Evolutionary conservation across 2,329 filamentous ascomycete species (phyloP).

Genomic region (Trichophyton simii): DNA sequence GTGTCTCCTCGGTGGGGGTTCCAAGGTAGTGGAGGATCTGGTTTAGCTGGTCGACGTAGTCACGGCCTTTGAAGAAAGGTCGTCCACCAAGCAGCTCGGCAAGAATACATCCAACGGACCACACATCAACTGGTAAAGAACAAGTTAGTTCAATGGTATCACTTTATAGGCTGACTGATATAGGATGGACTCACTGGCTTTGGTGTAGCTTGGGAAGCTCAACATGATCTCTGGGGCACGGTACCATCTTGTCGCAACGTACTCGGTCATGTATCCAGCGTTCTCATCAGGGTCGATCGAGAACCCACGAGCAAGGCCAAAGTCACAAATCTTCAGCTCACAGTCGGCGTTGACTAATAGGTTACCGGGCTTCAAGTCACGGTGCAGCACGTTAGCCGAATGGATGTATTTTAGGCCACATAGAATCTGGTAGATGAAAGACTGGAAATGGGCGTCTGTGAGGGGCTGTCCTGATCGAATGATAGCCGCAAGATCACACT

Average conservation of each 20-base stretch:
- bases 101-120: slow-evolving; percentile 96
- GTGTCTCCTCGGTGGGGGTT: slow-evolving; percentile 88
- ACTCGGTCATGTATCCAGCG: slow-evolving; percentile 98
- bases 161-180: not conserved
- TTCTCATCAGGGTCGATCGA: slow-evolving; percentile 96
- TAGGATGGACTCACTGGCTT: slow-evolving; percentile 75
- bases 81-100: slow-evolving; percentile 90
- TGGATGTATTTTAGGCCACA: slow-evolving; percentile 99
- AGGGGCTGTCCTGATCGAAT: slow-evolving; percentile 93
- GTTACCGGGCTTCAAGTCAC: slow-evolving; percentile 94
- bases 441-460: slow-evolving; percentile 98
- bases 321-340: slow-evolving; percentile 98
- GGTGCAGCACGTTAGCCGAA: slow-evolving; percentile 92
- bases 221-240: slow-evolving; percentile 98
- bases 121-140: slow-evolving; percentile 67
- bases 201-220: slow-evolving; percentile 99
- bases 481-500: slow-evolving; percentile 95
- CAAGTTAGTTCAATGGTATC: slow-evolving; percentile 13
- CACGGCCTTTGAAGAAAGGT: slow-evolving; percentile 97
- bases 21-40: slow-evolving; percentile 97
- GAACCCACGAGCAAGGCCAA: slow-evolving; percentile 90
- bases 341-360: slow-evolving; percentile 96
- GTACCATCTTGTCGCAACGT: slow-evolving; percentile 97
- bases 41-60: slow-evolving; percentile 98
- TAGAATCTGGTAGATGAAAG: slow-evolving; percentile 99